Evolutionary conservation across 2,329 filamentous ascomycete genomes (phyloP), one percentile per base, ranked within the genome.

Genomic region (Pyricularia grisea): DNA sequence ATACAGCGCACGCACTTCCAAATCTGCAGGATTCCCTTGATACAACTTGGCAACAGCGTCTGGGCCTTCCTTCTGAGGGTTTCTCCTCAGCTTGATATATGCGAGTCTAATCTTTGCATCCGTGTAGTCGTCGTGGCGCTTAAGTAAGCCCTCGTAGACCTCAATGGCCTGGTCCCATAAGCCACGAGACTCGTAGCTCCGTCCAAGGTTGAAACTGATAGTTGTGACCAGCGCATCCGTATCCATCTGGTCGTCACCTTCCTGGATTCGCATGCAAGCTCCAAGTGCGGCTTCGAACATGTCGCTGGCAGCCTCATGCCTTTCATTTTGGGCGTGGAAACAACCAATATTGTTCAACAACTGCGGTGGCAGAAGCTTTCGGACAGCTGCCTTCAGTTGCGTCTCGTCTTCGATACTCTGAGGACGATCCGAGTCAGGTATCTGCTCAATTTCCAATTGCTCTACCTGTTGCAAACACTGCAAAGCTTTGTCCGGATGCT

Each of bases 301-400:
- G 67, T 94, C 90, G 72, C 92, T 90, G 27, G 95, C 94, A 71
- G 88, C 84, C 25, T 90, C 88, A 72, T 91, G 89, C 76, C 93
- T 93, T 74, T 97, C 93, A 2, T 89, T 86, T 76, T 97, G 93
- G 73, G 93, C 97, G 73, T 97, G 88, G 80, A 98, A 98, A 78
- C 94, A 97, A 5, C 92, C 95, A 77, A 98, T 97, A 77, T 99
- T 99, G 83, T 98, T 99, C 63, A 99, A 85, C 2, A 98, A 84
- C 75, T 97, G 93, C 4, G 95, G 95, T 0, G 94, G 92, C 1
- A 99, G 82, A 70, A 90, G 84, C 76, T 94, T 92, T 68, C 93
- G 89, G 31, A 97, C 83, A 20, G 85, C 83, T 27, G 82, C 82
- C 69, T 86, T 86, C 69, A 87, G 80, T 33, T 87, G 84, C 3